phyloP scores from a whole-genome alignment of 352 stramenopile species.

The Phytophthora pluvialis region DNA sequence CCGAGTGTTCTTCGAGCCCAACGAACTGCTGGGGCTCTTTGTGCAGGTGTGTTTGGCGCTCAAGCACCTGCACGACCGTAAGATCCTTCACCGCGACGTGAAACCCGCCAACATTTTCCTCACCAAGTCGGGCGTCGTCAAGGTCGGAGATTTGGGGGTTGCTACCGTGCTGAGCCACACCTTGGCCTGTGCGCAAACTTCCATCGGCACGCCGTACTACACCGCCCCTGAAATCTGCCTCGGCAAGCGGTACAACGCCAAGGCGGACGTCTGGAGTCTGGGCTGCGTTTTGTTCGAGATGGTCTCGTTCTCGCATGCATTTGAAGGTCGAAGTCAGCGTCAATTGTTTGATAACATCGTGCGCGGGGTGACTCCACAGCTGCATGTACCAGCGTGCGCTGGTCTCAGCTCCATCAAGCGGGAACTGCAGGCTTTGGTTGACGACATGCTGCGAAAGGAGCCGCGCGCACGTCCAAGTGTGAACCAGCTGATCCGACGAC shows the following conservation, averaged over 20 bases:
- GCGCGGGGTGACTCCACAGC: slow-evolving; percentile 22
- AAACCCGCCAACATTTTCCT: slow-evolving; percentile 92
- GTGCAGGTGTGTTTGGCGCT: slow-evolving; percentile 78
- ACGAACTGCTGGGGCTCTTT: slow-evolving; percentile 62
- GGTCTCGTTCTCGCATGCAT: slow-evolving; percentile 86
- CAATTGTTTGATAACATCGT: slow-evolving; percentile 84
- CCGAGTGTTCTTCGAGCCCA: slow-evolving; percentile 37
- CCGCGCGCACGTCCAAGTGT: slow-evolving; percentile 68
- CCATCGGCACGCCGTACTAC: slow-evolving; percentile 91
- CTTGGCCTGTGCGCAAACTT: slow-evolving; percentile 72
- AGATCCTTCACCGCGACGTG: slow-evolving; percentile 89
- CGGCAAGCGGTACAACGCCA: slow-evolving; percentile 93
- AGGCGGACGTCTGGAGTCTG: slow-evolving; percentile 95
- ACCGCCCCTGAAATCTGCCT: slow-evolving; percentile 95
- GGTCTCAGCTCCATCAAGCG: slow-evolving; percentile 19
- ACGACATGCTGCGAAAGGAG: slow-evolving; percentile 68
- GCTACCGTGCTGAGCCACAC: slow-evolving; percentile 79
- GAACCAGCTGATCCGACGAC: slow-evolving; percentile 61
- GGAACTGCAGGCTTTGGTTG: slow-evolving; percentile 46
- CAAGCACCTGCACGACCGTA: slow-evolving; percentile 82
- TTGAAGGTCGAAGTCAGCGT: slow-evolving; percentile 83
- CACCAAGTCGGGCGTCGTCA: slow-evolving; percentile 62
- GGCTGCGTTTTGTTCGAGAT: slow-evolving; percentile 95
- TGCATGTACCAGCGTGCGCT: slow-evolving; percentile 23
- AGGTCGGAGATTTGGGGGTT: slow-evolving; percentile 83